Evolutionary conservation across 345 rosid genomes (phyloP).

Genomic region (Firmiana major): DNA sequence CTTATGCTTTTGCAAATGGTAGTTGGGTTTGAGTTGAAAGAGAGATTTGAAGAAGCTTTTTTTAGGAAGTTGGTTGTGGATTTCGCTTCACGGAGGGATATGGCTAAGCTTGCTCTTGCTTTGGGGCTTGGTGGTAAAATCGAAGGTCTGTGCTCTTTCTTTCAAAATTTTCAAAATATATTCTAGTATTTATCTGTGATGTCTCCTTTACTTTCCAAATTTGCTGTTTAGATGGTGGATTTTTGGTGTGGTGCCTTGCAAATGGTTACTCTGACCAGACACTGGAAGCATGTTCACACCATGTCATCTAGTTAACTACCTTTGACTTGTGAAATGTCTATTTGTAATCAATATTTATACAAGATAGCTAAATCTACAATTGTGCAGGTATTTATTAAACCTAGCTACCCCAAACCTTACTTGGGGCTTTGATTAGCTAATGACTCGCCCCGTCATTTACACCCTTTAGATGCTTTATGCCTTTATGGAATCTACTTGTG

Average conservation of each 20-base stretch:
- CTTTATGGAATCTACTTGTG: background rate
- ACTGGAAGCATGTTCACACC: background rate
- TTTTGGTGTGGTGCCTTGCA: background rate
- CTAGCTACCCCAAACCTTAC: no score
- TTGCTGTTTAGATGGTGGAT: background rate
- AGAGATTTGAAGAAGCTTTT: conserved; percentile 39
- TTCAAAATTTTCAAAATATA: background rate
- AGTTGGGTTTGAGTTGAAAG: conserved; percentile 40
- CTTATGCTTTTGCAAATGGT: conserved; percentile 55
- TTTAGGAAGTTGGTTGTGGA: conserved; percentile 49
- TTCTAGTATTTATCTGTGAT: background rate
- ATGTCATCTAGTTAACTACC: background rate
- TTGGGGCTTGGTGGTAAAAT: conserved; percentile 38
- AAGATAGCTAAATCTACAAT: no score
- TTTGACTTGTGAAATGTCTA: background rate
- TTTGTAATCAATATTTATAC: background rate
- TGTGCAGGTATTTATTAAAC: no score
- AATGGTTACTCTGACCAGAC: background rate
- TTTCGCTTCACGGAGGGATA: conserved; percentile 47
- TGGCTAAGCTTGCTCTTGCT: conserved; percentile 47
- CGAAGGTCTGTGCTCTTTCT: conserved; percentile 37
- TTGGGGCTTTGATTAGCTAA: background rate
- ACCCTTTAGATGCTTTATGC: background rate
- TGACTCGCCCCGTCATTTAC: background rate
- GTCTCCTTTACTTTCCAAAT: background rate